A percentile compares a stretch with the other conserved stretches of the same genome.
Evolutionary conservation across 176 grass and related monocot species (phyloP).

Genomic region (Carex kokanica): DNA sequence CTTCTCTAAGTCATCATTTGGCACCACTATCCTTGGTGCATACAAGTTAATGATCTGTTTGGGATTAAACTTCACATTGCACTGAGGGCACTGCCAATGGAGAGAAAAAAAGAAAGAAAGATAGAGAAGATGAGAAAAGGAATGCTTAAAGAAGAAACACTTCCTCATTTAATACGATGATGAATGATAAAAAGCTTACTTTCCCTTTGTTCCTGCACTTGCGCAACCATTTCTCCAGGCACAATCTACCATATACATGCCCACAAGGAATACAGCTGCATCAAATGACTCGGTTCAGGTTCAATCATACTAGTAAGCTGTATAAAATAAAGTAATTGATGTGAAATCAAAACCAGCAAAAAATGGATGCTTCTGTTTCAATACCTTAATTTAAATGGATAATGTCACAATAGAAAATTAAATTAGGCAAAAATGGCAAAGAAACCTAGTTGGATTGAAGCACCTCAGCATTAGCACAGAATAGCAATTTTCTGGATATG

Average conservation of each 20-base stretch:
- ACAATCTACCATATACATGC: conserved; percentile 90
- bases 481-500: no score
- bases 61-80: conserved; percentile 48
- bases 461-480: no score
- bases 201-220: conserved; percentile 67
- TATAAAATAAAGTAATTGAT: background rate
- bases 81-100: conserved; percentile 75
- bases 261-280: conserved; percentile 96
- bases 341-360: background rate
- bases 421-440: background rate
- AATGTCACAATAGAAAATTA: background rate
- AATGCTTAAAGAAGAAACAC: conserved; percentile 11
- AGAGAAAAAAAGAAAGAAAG: background rate
- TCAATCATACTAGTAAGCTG: background rate
- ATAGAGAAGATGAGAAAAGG: background rate
- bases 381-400: background rate
- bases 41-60: conserved; percentile 82
- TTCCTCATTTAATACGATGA: conserved; percentile 5
- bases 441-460: no score
- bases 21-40: conserved; percentile 70
- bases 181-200: conserved; percentile 38
- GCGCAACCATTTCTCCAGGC: conserved; percentile 68
- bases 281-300: background rate
- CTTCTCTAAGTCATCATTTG: conserved; percentile 89
- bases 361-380: background rate